A percentile compares a stretch with the other conserved stretches of the same genome.
Evolutionary conservation across 305 asterid genomes (phyloP).

Genomic region (Fraxinus paxiana): DNA sequence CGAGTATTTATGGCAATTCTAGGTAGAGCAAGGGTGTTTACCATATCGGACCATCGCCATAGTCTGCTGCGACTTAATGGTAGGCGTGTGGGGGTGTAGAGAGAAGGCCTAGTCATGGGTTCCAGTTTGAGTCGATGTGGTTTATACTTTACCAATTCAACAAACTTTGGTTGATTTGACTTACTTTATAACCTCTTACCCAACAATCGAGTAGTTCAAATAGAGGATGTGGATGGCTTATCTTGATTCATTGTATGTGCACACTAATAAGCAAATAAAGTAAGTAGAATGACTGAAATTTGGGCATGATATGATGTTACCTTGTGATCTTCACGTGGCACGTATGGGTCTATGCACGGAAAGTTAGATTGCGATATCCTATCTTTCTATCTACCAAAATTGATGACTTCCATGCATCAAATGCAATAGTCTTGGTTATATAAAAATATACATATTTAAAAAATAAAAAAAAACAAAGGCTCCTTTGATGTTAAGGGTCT

Average conservation of each 20-base stretch:
- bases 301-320: not conserved
- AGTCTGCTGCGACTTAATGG: too few relatives aligned
- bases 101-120: too few relatives aligned
- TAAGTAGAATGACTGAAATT: not conserved
- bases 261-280: not conserved
- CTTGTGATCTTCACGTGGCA: not conserved
- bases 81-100: too few relatives aligned
- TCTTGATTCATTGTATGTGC: not conserved
- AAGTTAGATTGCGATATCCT: not conserved
- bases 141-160: not conserved
- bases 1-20: too few relatives aligned
- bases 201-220: not conserved
- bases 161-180: not conserved
- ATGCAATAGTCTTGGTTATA: not conserved
- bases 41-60: too few relatives aligned
- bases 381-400: not conserved
- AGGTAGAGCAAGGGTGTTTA: too few relatives aligned
- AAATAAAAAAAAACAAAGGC: not conserved
- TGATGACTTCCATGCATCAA: not conserved
- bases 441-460: not conserved
- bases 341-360: not conserved
- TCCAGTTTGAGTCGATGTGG: not conserved
- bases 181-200: not conserved
- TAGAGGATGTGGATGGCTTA: not conserved
- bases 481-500: not conserved